Base-by-base conservation (phyloP, 2,329 filamentous ascomycete genomes). In the Cladophialophora yegresii region DNA sequence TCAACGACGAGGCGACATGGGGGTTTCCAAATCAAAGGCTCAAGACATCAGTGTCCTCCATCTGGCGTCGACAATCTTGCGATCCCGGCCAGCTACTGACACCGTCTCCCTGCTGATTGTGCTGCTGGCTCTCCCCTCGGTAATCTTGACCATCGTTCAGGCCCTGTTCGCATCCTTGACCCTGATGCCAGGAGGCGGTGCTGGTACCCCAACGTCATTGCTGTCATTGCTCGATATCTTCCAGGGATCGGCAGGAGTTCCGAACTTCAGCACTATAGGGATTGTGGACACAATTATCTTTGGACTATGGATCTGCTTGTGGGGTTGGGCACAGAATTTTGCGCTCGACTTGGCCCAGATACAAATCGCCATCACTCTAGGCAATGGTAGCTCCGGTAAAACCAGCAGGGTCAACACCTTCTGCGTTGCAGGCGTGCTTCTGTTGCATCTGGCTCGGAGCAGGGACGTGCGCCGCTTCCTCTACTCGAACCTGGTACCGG, bases 21-120 rank as follows among this genome's bases (percentile, higher is more conserved):
- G 89, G 75, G 84, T 84, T 70, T 84, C 86, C 74, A 89, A 88
- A 77, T 85, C 89, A 71, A 82, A 83, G 70, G 83, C 89, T 61
- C 89, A 90, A 73, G 87, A 87, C 71, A 87, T 87, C 61, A 89
- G 89, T 64, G 87, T 90, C 54, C 79, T 96, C 71, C 88, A 90
- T 72, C 83, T 96, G 69, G 89, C 90, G 68, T 85, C 91, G 71
- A 96, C 92, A 61, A 93, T 98, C 72, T 86, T 98, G 75, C 88
- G 87, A 73, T 92, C 92, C 58, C 93, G 93, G 73, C 93, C 93
- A 60, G 87, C 96, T 74, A 90, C 92, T 80, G 93, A 98, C 80
- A 96, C 93, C 66, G 91, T 97, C 78, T 92, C 93, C 75, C 96
- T 98, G 73, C 87, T 98, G 76, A 96, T 97, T 78, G 90, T 97